A percentile compares a stretch with the other conserved stretches of the same genome.
Conservation (phyloP, 208 protist species). For the Zelonia costaricensis region DNA sequence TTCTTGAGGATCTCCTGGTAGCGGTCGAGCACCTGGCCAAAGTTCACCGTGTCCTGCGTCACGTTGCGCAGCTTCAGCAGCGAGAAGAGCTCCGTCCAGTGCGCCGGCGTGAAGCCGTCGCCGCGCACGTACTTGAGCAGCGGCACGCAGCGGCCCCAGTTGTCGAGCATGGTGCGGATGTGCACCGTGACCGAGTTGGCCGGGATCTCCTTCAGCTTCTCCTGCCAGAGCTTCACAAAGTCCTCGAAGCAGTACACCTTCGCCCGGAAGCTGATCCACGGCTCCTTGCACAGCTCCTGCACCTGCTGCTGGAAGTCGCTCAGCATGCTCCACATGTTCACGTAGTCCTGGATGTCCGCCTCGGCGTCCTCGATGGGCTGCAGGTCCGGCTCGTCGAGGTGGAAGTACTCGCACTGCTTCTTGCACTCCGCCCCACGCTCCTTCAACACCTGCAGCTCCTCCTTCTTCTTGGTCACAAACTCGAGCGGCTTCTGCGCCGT, state of each 20-base stretch:
- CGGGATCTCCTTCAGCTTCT: slow-evolving; percentile 79
- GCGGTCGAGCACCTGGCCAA: slow-evolving; percentile 91
- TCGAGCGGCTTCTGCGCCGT: slow-evolving; percentile 67
- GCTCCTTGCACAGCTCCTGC: slow-evolving; percentile 69
- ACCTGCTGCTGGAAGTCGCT: slow-evolving; percentile 89
- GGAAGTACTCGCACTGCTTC: slow-evolving; percentile 93
- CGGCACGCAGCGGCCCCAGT: slow-evolving; percentile 80
- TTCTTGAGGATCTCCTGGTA: slow-evolving; percentile 75
- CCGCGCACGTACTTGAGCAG: slow-evolving; percentile 94
- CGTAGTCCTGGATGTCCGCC: slow-evolving; percentile 86
- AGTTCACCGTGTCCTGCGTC: slow-evolving; percentile 90
- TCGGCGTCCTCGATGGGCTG: slow-evolving; percentile 73
- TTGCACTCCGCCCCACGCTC: slow-evolving; percentile 66
- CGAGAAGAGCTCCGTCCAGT: slow-evolving; percentile 95
- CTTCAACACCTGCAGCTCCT: slow-evolving; percentile 81
- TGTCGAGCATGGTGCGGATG: slow-evolving; percentile 88
- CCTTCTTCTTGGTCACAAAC: slow-evolving; percentile 80
- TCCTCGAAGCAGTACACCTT: slow-evolving; percentile 96
- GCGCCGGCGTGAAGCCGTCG: slow-evolving; percentile 94
- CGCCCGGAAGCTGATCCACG: slow-evolving; percentile 94
- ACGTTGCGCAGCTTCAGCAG: slow-evolving; percentile 78
- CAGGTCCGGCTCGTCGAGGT: slow-evolving; percentile 86
- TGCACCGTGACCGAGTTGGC: slow-evolving; percentile 84
- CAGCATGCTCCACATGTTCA: slow-evolving; percentile 87
- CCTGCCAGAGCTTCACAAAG: slow-evolving; percentile 93